Evolutionary conservation across 257 asterid genomes (phyloP), one percentile per base, ranked within the genome.

Genomic region (Forsythia suspensa): DNA sequence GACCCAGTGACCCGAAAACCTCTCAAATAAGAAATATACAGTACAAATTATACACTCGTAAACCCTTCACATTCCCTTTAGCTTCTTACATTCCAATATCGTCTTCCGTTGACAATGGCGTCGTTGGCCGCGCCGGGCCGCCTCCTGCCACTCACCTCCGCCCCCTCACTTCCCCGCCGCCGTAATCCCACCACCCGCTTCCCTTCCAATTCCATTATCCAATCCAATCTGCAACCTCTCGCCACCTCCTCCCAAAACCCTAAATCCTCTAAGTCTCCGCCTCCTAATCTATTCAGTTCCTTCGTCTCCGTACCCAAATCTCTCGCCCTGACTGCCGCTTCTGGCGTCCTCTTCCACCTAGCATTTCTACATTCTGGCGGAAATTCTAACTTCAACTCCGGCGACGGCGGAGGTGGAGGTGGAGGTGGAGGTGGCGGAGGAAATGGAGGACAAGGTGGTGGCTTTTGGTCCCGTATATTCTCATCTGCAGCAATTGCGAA

Each of bases 401-500:
- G 95, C 0, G 86, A 87, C 7, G 84, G 90, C 0, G 91, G 90
- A 0, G 90, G 91, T 0, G 88, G 88, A 0, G 88, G 91, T 0
- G 88, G 88, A 0, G 88, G 92, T 0, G 96, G 94, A 0, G 96
- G 92, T 0, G 88, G 91, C 0, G 89, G 92, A 0, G 74, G 79
- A 3, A 83, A 83, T 0, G 91, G 92, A 2, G 88, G 89, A 3
- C 74, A 71, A 3, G 94, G 88, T 2, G 93, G 89, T 36, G 75
- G 75, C 74, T 92, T 89, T 77, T 91, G 96, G 98, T 86, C 92
- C 12, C 77, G 86, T 37, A 7, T 92, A 6, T 84, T 90, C 73
- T 82, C 90, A 0, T 80, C 88, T 0, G 76, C 86, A 6, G 98
- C 98, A 21, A 65, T 84, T 20, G 98, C 99, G 2, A 90, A 91